These are phyloP conservation scores for Pontederia paniculata DNA, from an alignment of 176 grass and related monocot genomes.

Conservation along the genomic window DNA sequence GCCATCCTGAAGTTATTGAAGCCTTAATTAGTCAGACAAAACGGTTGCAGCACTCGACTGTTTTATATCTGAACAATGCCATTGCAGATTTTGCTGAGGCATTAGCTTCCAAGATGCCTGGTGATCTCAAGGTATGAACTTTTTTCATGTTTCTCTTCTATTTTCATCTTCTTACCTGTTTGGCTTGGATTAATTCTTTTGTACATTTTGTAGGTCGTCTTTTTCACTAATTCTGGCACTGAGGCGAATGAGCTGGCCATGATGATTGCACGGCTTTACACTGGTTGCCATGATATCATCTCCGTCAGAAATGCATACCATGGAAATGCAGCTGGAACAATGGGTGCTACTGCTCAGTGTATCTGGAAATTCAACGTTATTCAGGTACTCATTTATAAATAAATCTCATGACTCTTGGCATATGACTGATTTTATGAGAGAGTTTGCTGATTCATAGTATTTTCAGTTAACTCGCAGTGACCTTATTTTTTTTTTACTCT, in stretches of 20 bases:
- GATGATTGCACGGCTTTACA: slow-evolving; percentile 82
- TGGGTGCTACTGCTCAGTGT: slow-evolving; percentile 81
- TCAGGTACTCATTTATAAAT: slow-evolving; percentile 37
- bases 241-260: slow-evolving; percentile 95
- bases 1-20: slow-evolving; percentile 71
- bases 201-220: slow-evolving; percentile 35
- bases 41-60: slow-evolving; percentile 71
- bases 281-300: slow-evolving; percentile 74
- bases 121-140: slow-evolving; percentile 53
- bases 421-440: too few species aligned
- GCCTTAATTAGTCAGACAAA: slow-evolving; percentile 49
- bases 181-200: neutral
- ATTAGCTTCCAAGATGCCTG: slow-evolving; percentile 72
- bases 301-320: slow-evolving; percentile 89
- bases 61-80: slow-evolving; percentile 83
- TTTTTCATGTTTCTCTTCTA: too few species aligned
- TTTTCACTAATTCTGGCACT: slow-evolving; percentile 97
- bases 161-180: too few species aligned
- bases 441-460: too few species aligned
- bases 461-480: too few species aligned
- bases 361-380: slow-evolving; percentile 94
- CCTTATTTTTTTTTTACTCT: neutral
- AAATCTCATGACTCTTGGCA: too few species aligned
- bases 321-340: slow-evolving; percentile 73
- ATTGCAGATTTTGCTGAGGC: slow-evolving; percentile 87